Evolutionary conservation across 1,284 basidiomycete genomes (phyloP), one percentile per base, ranked within the genome.

Genomic region (Phylloporus sp.): DNA sequence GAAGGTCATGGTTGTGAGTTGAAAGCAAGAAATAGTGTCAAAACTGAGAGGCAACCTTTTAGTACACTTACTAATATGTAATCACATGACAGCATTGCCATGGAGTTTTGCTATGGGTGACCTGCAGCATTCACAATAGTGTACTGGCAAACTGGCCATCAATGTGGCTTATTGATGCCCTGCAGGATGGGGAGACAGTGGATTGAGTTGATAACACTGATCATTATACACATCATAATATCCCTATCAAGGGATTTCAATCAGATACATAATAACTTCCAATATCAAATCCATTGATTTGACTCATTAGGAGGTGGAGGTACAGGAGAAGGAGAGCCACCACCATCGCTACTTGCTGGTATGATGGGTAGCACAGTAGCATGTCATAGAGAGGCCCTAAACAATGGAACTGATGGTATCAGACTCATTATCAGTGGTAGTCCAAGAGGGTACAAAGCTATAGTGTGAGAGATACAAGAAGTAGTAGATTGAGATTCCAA

Each of bases 391-490:
- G 69, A 74, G 4, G 69, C 75, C 63, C 68, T 75, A 35, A 69
- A 71, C 10, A 69, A 19, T 23, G 77, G 68, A 27, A 66, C 52
- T 4, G 68, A 53, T 10, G 77, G 66, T 32, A 76, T 69, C 71
- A 75, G 70, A 45, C 66, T 73, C 19, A 78, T 77, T 6, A 78
- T 75, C 15, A 75, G 72, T 10, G 72, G 76, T 17, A 77, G 74
- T 25, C 75, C 74, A 2, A 86, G 85, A 25, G 77, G 71, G 4
- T 77, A 72, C 57, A 75, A 25, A 32, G 71, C 63, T 23, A 68
- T n/a, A 85, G 86, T 78, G 86, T 87, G 45, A 80, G 85, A 65
- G 85, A 88, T 83, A 61, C 87, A 87, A 1, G 87, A 85, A 8
- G 86, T 75, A 0, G 81, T 77, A 20, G 78, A 75, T 7, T 88